Evolutionary conservation across 2,329 filamentous ascomycete genomes (phyloP).

Genomic region (Chrysosporium keratinophilum): DNA sequence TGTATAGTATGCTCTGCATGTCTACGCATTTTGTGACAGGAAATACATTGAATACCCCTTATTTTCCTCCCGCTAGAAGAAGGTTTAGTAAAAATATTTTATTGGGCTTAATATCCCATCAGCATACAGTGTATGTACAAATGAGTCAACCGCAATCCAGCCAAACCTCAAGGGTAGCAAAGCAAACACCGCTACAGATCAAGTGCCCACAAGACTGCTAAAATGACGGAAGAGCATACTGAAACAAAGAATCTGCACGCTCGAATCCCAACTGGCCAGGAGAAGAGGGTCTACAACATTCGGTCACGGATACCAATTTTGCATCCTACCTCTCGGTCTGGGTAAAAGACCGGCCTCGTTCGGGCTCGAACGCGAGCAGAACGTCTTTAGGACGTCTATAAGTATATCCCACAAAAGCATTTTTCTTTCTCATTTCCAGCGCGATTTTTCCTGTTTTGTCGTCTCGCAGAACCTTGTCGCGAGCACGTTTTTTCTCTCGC

Average conservation of each 20-base stretch:
- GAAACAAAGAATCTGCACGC: too few species aligned
- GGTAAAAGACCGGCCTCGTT: conserved; percentile 24
- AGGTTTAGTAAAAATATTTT: background rate
- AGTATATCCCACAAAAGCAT: conserved; percentile 81
- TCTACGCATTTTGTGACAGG: too few species aligned
- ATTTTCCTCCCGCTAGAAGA: background rate
- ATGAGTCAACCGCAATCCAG: background rate
- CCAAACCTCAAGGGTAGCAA: too few species aligned
- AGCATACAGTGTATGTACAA: background rate
- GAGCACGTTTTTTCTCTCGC: conserved; percentile 64
- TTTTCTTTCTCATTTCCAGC: conserved; percentile 70
- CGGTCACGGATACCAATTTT: background rate
- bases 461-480: conserved; percentile 79
- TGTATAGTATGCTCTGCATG: too few species aligned
- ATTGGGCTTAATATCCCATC: conserved; percentile 5
- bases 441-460: conserved; percentile 53
- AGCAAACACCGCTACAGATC: too few species aligned
- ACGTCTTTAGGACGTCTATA: conserved; percentile 49
- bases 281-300: background rate
- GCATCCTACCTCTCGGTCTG: conserved; percentile 4
- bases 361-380: conserved; percentile 26
- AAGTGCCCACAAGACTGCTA: too few species aligned
- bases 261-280: too few species aligned
- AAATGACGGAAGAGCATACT: too few species aligned
- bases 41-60: too few species aligned